A percentile compares a stretch with the other conserved stretches of the same genome.
Evolutionary conservation across 2,329 filamentous ascomycete genomes (phyloP).

Genomic region (Nannizziopsis barbatae): DNA sequence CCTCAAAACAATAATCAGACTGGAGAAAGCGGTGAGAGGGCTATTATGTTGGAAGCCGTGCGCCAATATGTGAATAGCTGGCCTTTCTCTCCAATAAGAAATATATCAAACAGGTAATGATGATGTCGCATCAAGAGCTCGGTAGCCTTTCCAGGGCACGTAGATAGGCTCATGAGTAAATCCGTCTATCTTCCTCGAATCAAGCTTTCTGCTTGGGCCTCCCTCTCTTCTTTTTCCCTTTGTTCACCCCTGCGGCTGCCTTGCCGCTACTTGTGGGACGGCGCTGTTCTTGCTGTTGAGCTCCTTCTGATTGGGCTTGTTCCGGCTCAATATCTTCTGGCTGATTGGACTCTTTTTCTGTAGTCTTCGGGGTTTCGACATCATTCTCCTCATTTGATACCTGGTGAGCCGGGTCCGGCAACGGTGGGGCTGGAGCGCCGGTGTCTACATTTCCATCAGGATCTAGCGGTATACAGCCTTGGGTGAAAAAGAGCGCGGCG

Average conservation of each 20-base stretch:
- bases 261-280: neutral
- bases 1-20: too few species aligned
- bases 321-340: neutral
- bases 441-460: conserved; percentile 22
- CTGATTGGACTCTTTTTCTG: neutral
- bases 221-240: conserved; percentile 12
- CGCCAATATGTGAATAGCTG: too few species aligned
- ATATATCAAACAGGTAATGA: too few species aligned
- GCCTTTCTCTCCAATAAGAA: too few species aligned
- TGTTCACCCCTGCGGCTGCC: neutral
- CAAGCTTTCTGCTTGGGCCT: conserved; percentile 11
- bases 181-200: neutral
- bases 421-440: conserved; percentile 12
- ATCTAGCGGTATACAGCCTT: conserved; percentile 56
- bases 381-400: neutral
- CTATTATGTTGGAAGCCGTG: too few species aligned
- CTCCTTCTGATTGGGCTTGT: neutral
- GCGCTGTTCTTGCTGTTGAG: neutral
- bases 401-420: conserved; percentile 9
- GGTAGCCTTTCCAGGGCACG: too few species aligned
- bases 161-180: too few species aligned
- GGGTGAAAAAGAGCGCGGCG: conserved; percentile 81
- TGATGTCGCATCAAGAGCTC: too few species aligned
- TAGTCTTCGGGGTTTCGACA: neutral
- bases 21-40: too few species aligned